These are phyloP conservation scores for Russula vinacea DNA, from an alignment of 768 basidiomycete genomes.

Conservation along the genomic window DNA sequence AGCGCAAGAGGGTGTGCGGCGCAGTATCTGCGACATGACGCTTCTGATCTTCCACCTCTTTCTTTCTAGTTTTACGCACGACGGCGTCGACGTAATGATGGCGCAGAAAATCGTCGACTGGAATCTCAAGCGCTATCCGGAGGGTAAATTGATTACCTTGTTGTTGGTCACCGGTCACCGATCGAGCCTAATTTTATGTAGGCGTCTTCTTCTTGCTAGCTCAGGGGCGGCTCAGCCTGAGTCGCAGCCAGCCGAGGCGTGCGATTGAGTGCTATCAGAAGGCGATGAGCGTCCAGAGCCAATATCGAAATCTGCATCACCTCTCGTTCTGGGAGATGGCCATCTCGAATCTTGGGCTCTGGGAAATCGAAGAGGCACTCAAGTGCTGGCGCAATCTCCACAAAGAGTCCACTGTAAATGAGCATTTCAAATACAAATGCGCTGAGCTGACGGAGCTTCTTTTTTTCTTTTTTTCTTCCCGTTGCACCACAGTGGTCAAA, in stretches of 20 bases:
- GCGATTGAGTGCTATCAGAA: slow-evolving; percentile 73
- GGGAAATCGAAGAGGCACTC: slow-evolving; percentile 57
- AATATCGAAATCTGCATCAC: slow-evolving; percentile 62
- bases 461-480: not conserved
- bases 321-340: slow-evolving; percentile 88
- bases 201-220: slow-evolving; percentile 94
- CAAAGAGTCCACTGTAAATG: slow-evolving; percentile 61
- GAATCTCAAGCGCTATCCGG: slow-evolving; percentile 79
- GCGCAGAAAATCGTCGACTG: slow-evolving; percentile 77
- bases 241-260: slow-evolving; percentile 64
- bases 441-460: not conserved
- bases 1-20: slow-evolving; percentile 76
- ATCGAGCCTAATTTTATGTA: slow-evolving; percentile 31
- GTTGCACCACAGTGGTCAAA: slow-evolving; percentile 79
- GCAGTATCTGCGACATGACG: slow-evolving; percentile 80
- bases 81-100: slow-evolving; percentile 69
- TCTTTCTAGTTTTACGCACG: slow-evolving; percentile 69
- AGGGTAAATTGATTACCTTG: slow-evolving; percentile 43
- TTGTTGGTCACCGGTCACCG: slow-evolving; percentile 1
- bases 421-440: slow-evolving; percentile 26
- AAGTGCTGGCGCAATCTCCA: slow-evolving; percentile 67
- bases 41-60: slow-evolving; percentile 91
- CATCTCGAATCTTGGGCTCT: slow-evolving; percentile 68
- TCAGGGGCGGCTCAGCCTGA: slow-evolving; percentile 76
- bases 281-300: slow-evolving; percentile 42